phyloP scores from a whole-genome alignment of 78 protist genomes.

The slime mould (Dictyostelium discoideum) region dicty_2.7 NC_007090.3:1212501-1213000 shows the following conservation, averaged over 20 bases:
- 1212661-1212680: neutral
- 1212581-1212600: conserved; percentile 45
- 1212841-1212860: neutral
- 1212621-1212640: conserved; percentile 60
- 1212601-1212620: conserved; percentile 30
- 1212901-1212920: conserved; percentile 23
- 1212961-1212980: neutral
- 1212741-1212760: neutral
- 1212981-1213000: neutral
- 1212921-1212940: neutral
- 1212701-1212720: neutral
- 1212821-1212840: conserved; percentile 11
- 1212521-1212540: neutral
- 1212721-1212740: neutral
- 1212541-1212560: conserved; percentile 78
- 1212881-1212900: conserved; percentile 58
- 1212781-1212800: neutral
- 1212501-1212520: conserved; percentile 44
- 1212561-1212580: conserved; percentile 59
- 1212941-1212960: neutral
- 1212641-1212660: conserved; percentile 41
- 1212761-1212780: neutral
- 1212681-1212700: neutral
- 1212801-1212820: conserved; percentile 21
- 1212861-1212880: neutral